Percentiles rank a stretch among this genome's conserved stretches.
These are phyloP conservation scores for Maudiozyma bulderi DNA, from an alignment of 805 yeast species.

Conservation along the genomic window DNA sequence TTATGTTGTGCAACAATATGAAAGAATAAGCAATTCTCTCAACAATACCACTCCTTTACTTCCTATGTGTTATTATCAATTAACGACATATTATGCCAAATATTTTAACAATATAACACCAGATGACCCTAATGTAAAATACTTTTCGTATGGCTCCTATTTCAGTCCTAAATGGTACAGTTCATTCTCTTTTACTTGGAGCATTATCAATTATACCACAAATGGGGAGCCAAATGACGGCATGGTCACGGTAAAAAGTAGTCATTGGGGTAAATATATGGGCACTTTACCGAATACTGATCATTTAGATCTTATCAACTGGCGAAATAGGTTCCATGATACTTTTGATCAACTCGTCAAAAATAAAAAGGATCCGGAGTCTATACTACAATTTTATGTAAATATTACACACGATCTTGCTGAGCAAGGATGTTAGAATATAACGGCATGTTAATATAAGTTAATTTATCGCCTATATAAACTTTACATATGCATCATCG, in stretches of 20 bases:
- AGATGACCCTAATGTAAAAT: constrained; percentile 54
- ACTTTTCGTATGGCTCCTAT: constrained; percentile 77
- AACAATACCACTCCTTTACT: constrained; percentile 7
- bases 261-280: constrained; percentile 75
- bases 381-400: constrained; percentile 61
- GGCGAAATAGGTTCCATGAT: constrained; percentile 51
- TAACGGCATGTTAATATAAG: not conserved
- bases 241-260: constrained; percentile 64
- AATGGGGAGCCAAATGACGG: constrained; percentile 68
- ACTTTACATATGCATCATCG: not conserved
- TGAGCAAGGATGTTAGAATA: constrained; percentile 40
- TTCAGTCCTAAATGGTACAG: constrained; percentile 55
- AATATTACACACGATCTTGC: constrained; percentile 58
- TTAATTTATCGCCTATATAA: not conserved
- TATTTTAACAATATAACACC: constrained; percentile 43
- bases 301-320: constrained; percentile 78
- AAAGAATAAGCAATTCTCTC: constrained; percentile 19
- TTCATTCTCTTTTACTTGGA: constrained; percentile 57
- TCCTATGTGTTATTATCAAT: constrained; percentile 47
- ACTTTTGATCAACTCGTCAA: constrained; percentile 10
- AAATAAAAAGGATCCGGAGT: constrained; percentile 34
- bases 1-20: constrained; percentile 35
- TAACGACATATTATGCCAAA: constrained; percentile 47
- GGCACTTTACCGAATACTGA: constrained; percentile 75
- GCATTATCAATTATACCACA: constrained; percentile 38